phyloP scores from a whole-genome alignment of 1,284 basidiomycete genomes.

The Porogramme epimiltina region DNA sequence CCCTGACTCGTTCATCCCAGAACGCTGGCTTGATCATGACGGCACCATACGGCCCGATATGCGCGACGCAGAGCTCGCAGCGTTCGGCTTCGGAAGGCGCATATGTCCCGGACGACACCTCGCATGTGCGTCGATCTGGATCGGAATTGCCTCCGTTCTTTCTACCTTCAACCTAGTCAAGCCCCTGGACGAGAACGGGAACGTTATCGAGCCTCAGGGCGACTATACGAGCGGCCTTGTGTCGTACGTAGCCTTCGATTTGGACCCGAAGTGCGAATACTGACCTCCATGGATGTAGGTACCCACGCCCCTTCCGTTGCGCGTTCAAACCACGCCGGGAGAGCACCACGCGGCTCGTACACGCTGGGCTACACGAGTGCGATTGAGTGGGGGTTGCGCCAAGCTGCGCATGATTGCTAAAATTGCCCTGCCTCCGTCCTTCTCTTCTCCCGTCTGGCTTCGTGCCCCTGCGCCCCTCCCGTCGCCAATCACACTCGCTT shows the following conservation, averaged over 20 bases:
- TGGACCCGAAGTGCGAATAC: background rate
- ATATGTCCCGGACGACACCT: slow-evolving; percentile 44
- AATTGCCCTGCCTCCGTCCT: background rate
- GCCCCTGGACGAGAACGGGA: slow-evolving; percentile 36
- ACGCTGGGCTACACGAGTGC: slow-evolving; percentile 14
- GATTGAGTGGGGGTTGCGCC: slow-evolving; percentile 4
- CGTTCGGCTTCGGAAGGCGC: slow-evolving; percentile 39
- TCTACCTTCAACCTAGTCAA: slow-evolving; percentile 40
- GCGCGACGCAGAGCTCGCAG: slow-evolving; percentile 31
- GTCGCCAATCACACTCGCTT: background rate
- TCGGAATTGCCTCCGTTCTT: slow-evolving; percentile 39
- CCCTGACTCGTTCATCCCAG: slow-evolving; percentile 41
- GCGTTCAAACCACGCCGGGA: slow-evolving; percentile 27
- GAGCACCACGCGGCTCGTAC: slow-evolving; percentile 19
- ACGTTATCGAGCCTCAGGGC: slow-evolving; percentile 36
- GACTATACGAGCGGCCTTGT: slow-evolving; percentile 36
- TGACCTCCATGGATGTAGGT: slow-evolving; percentile 16
- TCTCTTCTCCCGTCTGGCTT: background rate
- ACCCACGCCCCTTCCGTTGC: slow-evolving; percentile 31
- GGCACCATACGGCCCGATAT: slow-evolving; percentile 31
- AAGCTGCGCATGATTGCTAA: background rate
- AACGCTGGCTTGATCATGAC: slow-evolving; percentile 32
- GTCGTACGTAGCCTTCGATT: slow-evolving; percentile 37
- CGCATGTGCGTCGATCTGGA: slow-evolving; percentile 39
- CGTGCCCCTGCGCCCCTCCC: background rate